Conservation (phyloP, 768 basidiomycete genomes). For the Amanita thiersii region DNA sequence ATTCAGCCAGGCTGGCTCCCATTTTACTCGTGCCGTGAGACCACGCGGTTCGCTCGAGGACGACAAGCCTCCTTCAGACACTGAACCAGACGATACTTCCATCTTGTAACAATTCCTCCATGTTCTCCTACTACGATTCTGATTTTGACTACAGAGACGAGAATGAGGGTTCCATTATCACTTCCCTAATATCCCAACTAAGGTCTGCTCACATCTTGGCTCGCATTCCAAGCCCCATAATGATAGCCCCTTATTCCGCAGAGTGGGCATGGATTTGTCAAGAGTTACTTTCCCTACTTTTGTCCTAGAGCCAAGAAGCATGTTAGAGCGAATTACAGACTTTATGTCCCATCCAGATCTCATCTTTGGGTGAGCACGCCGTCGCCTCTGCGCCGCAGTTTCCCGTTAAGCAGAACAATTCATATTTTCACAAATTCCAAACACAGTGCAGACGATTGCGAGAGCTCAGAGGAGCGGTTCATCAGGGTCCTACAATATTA, state of each 20-base stretch:
- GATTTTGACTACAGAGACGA: constrained; percentile 62
- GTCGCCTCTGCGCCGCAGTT: constrained; percentile 1
- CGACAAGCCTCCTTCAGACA: constrained; percentile 71
- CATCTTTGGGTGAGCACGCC: constrained; percentile 72
- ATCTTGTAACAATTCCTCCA: constrained; percentile 49
- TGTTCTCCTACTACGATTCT: constrained; percentile 24
- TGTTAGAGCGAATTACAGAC: constrained; percentile 98
- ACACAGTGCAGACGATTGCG: constrained; percentile 70
- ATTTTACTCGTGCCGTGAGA: constrained; percentile 44
- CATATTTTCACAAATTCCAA: no score
- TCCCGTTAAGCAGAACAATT: background rate
- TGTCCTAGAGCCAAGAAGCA: constrained; percentile 93
- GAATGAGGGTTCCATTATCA: constrained; percentile 86
- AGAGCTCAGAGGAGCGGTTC: constrained; percentile 85
- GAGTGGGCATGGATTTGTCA: constrained; percentile 95
- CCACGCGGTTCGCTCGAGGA: constrained; percentile 60
- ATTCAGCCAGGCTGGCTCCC: constrained; percentile 61
- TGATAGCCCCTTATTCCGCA: constrained; percentile 2
- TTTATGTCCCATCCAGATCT: constrained; percentile 99
- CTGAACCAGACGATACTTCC: constrained; percentile 83
- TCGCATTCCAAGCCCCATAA: background rate
- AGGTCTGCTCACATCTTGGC: constrained; percentile 45
- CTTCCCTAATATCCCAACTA: constrained; percentile 83
- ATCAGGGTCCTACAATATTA: constrained; percentile 89
- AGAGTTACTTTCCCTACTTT: constrained; percentile 93